Conservation (phyloP, 352 stramenopile genomes). For the Phytophthora hybrid region DNA sequence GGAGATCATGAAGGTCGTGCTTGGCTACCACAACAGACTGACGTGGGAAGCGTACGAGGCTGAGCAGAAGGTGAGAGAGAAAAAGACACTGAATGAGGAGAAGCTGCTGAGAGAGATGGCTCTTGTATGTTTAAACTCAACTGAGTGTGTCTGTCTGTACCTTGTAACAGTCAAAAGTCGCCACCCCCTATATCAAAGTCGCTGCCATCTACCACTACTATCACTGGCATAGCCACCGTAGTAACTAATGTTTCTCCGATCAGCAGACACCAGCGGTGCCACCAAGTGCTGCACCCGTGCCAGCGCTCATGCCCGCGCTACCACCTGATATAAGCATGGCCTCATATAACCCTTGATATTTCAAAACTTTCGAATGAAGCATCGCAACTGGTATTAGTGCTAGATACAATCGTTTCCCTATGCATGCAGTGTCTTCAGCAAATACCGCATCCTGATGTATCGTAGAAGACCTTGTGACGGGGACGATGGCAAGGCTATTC, state of each 20-base stretch:
- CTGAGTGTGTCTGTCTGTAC: neutral
- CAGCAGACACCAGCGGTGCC: conserved; percentile 49
- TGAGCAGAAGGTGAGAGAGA: conserved; percentile 21
- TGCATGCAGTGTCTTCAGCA: too few species aligned
- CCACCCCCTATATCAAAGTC: conserved; percentile 37
- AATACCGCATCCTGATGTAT: too few species aligned
- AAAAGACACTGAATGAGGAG: conserved; percentile 29
- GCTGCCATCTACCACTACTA: conserved; percentile 18
- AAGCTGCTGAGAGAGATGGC: conserved; percentile 28
- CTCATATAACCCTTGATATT: too few species aligned
- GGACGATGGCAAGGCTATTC: too few species aligned
- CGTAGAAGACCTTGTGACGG: too few species aligned
- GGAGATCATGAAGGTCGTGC: conserved; percentile 22
- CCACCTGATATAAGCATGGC: neutral
- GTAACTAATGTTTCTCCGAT: conserved; percentile 52
- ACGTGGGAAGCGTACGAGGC: conserved; percentile 11
- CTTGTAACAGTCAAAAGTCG: conserved; percentile 44
- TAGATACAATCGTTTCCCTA: too few species aligned
- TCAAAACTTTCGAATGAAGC: too few species aligned
- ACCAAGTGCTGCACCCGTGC: conserved; percentile 53
- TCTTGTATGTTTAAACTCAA: conserved; percentile 23
- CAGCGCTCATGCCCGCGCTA: conserved; percentile 46
- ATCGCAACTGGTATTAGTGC: too few species aligned
- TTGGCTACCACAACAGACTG: conserved; percentile 36
- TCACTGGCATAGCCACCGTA: conserved; percentile 20